phyloP scores from a whole-genome alignment of 2,329 filamentous ascomycete species.

The Taxawa tesnikishii region DNA sequence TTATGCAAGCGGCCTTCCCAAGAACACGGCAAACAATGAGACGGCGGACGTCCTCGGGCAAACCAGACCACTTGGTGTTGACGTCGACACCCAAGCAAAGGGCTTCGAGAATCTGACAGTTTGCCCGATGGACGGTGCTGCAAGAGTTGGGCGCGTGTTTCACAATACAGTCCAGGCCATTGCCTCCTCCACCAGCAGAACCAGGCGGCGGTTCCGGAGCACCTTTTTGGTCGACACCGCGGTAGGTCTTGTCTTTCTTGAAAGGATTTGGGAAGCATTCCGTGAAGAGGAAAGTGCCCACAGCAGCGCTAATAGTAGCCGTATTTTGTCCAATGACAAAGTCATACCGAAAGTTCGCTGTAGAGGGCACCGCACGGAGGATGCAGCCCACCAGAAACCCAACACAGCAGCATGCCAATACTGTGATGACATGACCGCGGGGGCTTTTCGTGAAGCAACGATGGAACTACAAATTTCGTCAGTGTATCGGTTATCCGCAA shows the following conservation, averaged over 20 bases:
- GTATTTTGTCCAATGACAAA: slow-evolving; percentile 7
- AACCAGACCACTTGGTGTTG: slow-evolving; percentile 6
- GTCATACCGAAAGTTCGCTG: slow-evolving; percentile 5
- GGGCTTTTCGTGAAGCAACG: slow-evolving; percentile 8
- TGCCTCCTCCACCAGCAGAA: no score
- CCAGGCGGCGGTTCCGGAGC: no score
- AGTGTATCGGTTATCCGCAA: no score
- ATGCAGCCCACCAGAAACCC: slow-evolving; percentile 8
- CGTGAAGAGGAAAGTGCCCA: slow-evolving; percentile 7
- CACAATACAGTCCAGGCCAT: no score
- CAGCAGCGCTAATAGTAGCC: slow-evolving; percentile 6
- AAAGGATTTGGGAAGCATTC: slow-evolving; percentile 5
- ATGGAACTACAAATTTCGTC: no score
- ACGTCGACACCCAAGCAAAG: slow-evolving; percentile 8
- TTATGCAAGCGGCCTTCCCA: slow-evolving; percentile 2
- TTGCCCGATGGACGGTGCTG: slow-evolving; percentile 4
- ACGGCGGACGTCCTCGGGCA: slow-evolving; percentile 7
- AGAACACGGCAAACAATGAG: slow-evolving; percentile 8
- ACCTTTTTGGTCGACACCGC: no score
- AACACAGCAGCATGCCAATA: slow-evolving; percentile 6
- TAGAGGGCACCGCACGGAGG: slow-evolving; percentile 5
- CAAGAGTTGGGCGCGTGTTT: no score
- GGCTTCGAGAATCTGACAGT: slow-evolving; percentile 6
- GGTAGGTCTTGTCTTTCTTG: no score
- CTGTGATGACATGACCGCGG: slow-evolving; percentile 6